Evolutionary conservation across 2,329 filamentous ascomycete species (phyloP).

Genomic region (Diaporthe humulicola): DNA sequence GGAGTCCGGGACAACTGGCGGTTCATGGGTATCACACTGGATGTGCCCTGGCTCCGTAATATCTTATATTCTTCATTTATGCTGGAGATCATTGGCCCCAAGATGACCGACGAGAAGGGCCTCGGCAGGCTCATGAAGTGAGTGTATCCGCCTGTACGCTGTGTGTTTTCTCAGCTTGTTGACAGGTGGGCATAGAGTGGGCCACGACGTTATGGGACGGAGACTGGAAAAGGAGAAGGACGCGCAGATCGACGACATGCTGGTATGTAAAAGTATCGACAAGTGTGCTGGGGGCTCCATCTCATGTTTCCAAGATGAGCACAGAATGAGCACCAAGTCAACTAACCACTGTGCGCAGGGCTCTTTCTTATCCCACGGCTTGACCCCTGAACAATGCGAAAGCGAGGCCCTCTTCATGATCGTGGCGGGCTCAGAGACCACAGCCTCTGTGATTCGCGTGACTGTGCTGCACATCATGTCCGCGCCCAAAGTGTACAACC

Average conservation of each 20-base stretch:
- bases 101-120: slow-evolving; percentile 44
- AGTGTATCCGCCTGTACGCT: slow-evolving; percentile 46
- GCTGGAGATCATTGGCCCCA: slow-evolving; percentile 52
- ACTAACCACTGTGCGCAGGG: slow-evolving; percentile 40
- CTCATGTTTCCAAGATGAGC: no score
- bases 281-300: no score
- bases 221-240: slow-evolving; percentile 56
- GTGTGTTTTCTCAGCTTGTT: not conserved
- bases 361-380: slow-evolving; percentile 60
- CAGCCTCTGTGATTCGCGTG: slow-evolving; percentile 60
- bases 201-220: slow-evolving; percentile 57
- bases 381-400: slow-evolving; percentile 57
- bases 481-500: slow-evolving; percentile 33
- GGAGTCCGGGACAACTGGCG: slow-evolving; percentile 55
- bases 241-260: slow-evolving; percentile 61
- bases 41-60: slow-evolving; percentile 52
- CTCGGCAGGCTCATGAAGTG: slow-evolving; percentile 47
- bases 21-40: slow-evolving; percentile 54
- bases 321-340: no score
- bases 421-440: slow-evolving; percentile 65
- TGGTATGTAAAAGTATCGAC: slow-evolving; percentile 60
- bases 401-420: slow-evolving; percentile 48
- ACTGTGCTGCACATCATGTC: slow-evolving; percentile 46
- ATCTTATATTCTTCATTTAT: slow-evolving; percentile 44
- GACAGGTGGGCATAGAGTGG: slow-evolving; percentile 25